Evolutionary conservation across 2,329 filamentous ascomycete genomes (phyloP), one percentile per base, ranked within the genome.

Genomic region (Xylaria sp.): DNA sequence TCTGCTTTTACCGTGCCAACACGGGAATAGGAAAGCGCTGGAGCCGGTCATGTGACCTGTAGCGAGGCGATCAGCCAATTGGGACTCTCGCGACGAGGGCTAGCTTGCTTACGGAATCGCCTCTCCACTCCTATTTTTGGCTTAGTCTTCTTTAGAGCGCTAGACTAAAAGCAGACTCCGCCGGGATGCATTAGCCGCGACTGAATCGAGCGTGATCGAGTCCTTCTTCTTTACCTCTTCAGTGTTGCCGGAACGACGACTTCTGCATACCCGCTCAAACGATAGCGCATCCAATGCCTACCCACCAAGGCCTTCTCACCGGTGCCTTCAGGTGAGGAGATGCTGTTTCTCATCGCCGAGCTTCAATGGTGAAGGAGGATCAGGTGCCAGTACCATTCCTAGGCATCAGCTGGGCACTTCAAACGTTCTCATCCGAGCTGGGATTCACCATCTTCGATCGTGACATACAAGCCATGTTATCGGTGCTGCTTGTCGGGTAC

Each of bases 11-110:
- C 23, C 23, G 23, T 30, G 23, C 23, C 23, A 30, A 30, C 23
- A 30, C 23, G 23, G 4, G 4, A 30, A 30, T 30, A 30, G 23
- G 23, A 30, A 30, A 30, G 23, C 23, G 23, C 23, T 44, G 52
- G 48, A 3, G 19, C 18, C 3, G 13, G 52, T 64, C 62, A 64
- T 64, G 62, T 64, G 62, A 64, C 48, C 9, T 35, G 18, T 30
- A 2, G 18, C 47, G 13, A 55, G 1, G 18, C 47, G 13, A 55
- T 49, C 1, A 8, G 4, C 61, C 54, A 63, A 64, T 62, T 44
- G 55, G 54, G 19, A 18, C 13, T 39, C 51, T 18, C 9, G 42
- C 34, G 46, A 1, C 34, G 52, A 2, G 35, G n/a, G 58, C 44
- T 44, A 58, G 55, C 52, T 42, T 34, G 16, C 52, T n/a, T n/a